These are phyloP conservation scores for Pseudocercospora musae DNA, from an alignment of 2,329 filamentous ascomycete species.

Conservation along the genomic window DNA sequence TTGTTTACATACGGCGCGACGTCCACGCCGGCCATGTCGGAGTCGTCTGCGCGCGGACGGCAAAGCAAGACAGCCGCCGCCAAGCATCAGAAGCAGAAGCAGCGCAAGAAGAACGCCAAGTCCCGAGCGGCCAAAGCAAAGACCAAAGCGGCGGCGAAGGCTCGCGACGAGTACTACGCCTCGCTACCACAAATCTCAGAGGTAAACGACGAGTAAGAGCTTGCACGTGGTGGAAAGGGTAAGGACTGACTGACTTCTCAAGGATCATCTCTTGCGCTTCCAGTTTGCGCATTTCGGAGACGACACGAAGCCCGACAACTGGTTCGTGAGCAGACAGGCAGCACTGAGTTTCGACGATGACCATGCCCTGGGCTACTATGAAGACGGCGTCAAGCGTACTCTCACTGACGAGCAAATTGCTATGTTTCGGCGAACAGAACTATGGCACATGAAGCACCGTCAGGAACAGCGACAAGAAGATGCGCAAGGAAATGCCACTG, in stretches of 20 bases:
- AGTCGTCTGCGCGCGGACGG: slow-evolving; percentile 1
- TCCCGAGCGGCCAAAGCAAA: slow-evolving; percentile 10
- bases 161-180: slow-evolving; percentile 16
- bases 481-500: slow-evolving; percentile 11
- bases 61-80: not conserved
- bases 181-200: slow-evolving; percentile 30
- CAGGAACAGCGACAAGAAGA: slow-evolving; percentile 16
- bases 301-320: slow-evolving; percentile 34
- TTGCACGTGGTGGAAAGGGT: slow-evolving; percentile 20
- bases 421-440: slow-evolving; percentile 86
- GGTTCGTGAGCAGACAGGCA: slow-evolving; percentile 32
- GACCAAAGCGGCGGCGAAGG: slow-evolving; percentile 18
- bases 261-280: slow-evolving; percentile 46
- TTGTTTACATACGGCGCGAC: too few species aligned
- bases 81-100: slow-evolving; percentile 9
- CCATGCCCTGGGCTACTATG: slow-evolving; percentile 75
- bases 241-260: slow-evolving; percentile 33
- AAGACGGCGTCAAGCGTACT: slow-evolving; percentile 81
- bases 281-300: slow-evolving; percentile 44
- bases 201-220: slow-evolving; percentile 23
- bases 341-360: slow-evolving; percentile 38
- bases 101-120: slow-evolving; percentile 9
- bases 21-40: too few species aligned
- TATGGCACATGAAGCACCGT: slow-evolving; percentile 65
- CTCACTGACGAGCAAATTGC: slow-evolving; percentile 87